Percentiles rank a stretch among this genome's conserved stretches.
These are phyloP conservation scores for Macrotyloma uniflorum DNA, from an alignment of 306 rosid genomes.

Conservation along the genomic window DNA sequence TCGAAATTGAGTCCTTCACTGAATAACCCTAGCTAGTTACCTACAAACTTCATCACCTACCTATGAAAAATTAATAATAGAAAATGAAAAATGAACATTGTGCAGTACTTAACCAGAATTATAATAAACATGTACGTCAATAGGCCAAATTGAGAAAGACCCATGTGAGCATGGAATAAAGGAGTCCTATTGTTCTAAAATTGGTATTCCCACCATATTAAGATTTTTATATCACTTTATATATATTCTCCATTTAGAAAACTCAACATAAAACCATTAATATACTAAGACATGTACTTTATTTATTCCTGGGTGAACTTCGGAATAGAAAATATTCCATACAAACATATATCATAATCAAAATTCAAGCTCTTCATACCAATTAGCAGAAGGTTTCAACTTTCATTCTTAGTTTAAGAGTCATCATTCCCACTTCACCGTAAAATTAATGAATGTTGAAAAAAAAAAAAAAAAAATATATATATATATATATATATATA, in stretches of 20 bases:
- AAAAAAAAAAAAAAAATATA: no score
- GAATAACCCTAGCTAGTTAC: background rate
- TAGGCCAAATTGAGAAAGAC: slow-evolving; percentile 18
- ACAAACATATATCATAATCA: no score
- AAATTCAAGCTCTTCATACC: no score
- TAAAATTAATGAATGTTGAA: no score
- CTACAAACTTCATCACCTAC: slow-evolving; percentile 19
- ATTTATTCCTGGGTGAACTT: no score
- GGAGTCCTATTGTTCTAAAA: background rate
- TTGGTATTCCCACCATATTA: background rate
- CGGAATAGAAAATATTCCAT: no score
- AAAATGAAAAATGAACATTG: background rate
- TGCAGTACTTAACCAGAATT: background rate
- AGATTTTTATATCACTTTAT: background rate
- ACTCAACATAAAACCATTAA: background rate
- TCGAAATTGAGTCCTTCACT: background rate
- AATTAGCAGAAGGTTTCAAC: no score
- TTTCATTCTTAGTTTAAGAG: no score
- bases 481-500: no score
- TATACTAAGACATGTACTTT: background rate
- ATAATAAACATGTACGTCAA: background rate
- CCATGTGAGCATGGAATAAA: background rate
- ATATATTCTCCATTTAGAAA: background rate
- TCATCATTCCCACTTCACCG: no score
- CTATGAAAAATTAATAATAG: slow-evolving; percentile 3